phyloP scores from a whole-genome alignment of 2,329 filamentous ascomycete species.

The Nemania diffusa region DNA sequence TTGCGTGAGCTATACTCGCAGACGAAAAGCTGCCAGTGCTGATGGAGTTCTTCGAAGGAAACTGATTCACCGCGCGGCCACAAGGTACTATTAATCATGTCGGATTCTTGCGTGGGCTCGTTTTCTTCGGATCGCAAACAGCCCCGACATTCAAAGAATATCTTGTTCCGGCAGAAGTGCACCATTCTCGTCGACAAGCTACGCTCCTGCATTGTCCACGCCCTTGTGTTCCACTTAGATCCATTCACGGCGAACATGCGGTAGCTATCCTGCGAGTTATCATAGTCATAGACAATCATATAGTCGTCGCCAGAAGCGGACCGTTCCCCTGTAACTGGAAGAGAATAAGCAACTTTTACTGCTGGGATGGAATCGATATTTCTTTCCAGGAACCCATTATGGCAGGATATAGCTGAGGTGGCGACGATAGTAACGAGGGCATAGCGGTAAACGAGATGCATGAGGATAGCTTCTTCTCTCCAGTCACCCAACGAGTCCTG shows the following conservation, averaged over 20 bases:
- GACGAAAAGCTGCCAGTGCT: slow-evolving; percentile 34
- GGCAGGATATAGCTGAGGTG: slow-evolving; percentile 33
- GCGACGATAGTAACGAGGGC: slow-evolving; percentile 36
- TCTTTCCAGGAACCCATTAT: slow-evolving; percentile 33
- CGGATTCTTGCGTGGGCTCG: slow-evolving; percentile 31
- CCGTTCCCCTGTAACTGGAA: neutral
- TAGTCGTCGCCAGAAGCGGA: neutral
- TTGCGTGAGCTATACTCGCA: slow-evolving; percentile 30
- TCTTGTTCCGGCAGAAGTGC: slow-evolving; percentile 37
- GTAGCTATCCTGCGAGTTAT: slow-evolving; percentile 18
- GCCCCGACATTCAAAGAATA: slow-evolving; percentile 37
- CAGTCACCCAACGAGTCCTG: slow-evolving; percentile 33
- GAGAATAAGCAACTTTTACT: slow-evolving; percentile 29
- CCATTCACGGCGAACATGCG: slow-evolving; percentile 30
- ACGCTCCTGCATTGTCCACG: slow-evolving; percentile 40
- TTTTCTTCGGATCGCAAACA: slow-evolving; percentile 36
- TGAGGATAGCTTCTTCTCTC: slow-evolving; percentile 30
- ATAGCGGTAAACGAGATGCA: slow-evolving; percentile 37
- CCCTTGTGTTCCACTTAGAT: slow-evolving; percentile 37
- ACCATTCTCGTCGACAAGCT: slow-evolving; percentile 36
- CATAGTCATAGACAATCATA: slow-evolving; percentile 29
- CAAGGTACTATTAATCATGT: slow-evolving; percentile 22
- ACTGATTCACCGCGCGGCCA: slow-evolving; percentile 27
- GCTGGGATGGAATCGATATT: slow-evolving; percentile 18
- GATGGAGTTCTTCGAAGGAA: slow-evolving; percentile 17